Evolutionary conservation across 1,139 yeast species (phyloP).

Genomic region (Magnusiomyces tetraspermus): DNA sequence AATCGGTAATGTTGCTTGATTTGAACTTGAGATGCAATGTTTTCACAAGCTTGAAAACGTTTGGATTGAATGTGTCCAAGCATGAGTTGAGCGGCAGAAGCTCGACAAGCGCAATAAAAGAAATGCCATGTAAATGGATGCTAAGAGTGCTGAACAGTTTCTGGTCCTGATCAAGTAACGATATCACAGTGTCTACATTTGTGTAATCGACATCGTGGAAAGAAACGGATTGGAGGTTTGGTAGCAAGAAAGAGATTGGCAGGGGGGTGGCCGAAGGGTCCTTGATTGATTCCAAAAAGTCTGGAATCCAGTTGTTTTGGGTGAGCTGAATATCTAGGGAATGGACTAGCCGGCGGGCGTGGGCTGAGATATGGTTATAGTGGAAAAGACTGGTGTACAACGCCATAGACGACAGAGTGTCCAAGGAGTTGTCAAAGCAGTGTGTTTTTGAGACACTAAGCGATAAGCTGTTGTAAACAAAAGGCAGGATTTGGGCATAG

Average conservation of each 20-base stretch:
- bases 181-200: not conserved
- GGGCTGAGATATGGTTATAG: not conserved
- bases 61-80: not conserved
- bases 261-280: conserved; percentile 97
- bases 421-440: not conserved
- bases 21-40: not conserved
- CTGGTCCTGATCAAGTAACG: not conserved
- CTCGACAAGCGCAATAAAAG: not conserved
- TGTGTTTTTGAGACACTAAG: not conserved
- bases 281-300: conserved; percentile 95
- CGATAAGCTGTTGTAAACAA: not conserved
- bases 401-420: not conserved
- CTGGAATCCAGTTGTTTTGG: conserved; percentile 41
- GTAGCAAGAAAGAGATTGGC: conserved; percentile 36
- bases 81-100: not conserved
- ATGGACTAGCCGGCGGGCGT: not conserved
- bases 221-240: not conserved
- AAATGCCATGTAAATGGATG: not conserved
- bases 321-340: not conserved
- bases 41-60: not conserved
- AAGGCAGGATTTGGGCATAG: not conserved
- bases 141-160: no score
- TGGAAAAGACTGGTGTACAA: not conserved
- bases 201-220: not conserved
- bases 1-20: not conserved